Evolutionary conservation across 1,284 basidiomycete species (phyloP).

Genomic region (Neolentinus lepideus): DNA sequence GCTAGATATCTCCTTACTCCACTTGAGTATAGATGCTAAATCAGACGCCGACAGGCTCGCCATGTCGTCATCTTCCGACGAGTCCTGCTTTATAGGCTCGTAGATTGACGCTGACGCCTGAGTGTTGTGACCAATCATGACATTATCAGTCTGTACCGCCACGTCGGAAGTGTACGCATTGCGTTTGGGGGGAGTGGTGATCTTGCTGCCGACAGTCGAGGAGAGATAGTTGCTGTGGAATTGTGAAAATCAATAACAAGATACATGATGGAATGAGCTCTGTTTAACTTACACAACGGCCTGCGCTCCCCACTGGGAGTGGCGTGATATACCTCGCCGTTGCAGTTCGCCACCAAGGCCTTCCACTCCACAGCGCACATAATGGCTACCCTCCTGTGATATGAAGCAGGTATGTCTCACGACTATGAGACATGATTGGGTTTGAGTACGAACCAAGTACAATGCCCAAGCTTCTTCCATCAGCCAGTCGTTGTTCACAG

Average conservation of each 20-base stretch:
- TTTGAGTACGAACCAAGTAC: conserved; percentile 41
- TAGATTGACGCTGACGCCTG: conserved; percentile 20
- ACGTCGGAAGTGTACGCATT: conserved; percentile 50
- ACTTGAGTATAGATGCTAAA: conserved; percentile 55
- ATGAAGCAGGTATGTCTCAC: neutral
- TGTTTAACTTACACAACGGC: conserved; percentile 53
- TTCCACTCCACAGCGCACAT: conserved; percentile 59
- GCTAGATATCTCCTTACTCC: conserved; percentile 66
- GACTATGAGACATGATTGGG: conserved; percentile 9
- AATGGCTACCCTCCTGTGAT: conserved; percentile 60
- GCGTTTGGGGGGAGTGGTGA: conserved; percentile 40
- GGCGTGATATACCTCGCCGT: conserved; percentile 52
- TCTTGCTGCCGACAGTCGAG: conserved; percentile 37
- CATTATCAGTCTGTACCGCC: conserved; percentile 54
- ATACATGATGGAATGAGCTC: neutral
- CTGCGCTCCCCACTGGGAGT: conserved; percentile 64
- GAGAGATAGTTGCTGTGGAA: conserved; percentile 40
- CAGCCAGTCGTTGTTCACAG: conserved; percentile 59
- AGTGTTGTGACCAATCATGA: conserved; percentile 27
- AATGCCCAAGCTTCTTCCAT: conserved; percentile 65
- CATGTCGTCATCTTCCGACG: conserved; percentile 40
- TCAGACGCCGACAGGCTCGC: conserved; percentile 48
- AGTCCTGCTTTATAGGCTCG: conserved; percentile 26
- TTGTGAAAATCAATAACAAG: conserved; percentile 2
- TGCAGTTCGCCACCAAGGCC: conserved; percentile 59